Percentiles rank a stretch among this genome's conserved stretches.
These are phyloP conservation scores for Solanum sejunctum DNA, from an alignment of 257 asterid species.

Conservation along the genomic window DNA sequence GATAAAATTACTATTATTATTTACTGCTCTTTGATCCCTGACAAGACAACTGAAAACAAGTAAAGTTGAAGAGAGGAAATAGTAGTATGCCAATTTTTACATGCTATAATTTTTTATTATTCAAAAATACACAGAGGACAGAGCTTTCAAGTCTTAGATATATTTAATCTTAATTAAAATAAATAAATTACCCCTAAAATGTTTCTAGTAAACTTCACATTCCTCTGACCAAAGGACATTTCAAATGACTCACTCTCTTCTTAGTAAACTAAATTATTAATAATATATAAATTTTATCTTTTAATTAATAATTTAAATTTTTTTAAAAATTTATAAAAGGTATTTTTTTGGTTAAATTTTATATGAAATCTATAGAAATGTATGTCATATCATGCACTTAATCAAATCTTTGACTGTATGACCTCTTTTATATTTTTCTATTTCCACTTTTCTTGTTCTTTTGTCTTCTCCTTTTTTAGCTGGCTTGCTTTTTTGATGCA, in stretches of 20 bases:
- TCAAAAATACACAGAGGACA: neutral
- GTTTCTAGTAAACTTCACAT: neutral
- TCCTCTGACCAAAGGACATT: no score
- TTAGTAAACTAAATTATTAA: no score
- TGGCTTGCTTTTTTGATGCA: neutral
- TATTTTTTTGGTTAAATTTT: no score
- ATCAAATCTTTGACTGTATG: neutral
- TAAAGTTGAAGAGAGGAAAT: no score
- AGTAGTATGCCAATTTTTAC: neutral
- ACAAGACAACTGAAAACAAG: fast-evolving
- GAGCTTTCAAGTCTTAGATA: neutral
- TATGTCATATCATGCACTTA: neutral
- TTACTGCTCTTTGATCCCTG: no score
- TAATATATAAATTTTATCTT: no score
- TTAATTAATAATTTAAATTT: no score
- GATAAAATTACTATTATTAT: no score
- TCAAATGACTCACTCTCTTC: neutral
- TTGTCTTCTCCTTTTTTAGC: neutral
- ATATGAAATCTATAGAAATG: no score
- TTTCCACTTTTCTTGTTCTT: neutral
- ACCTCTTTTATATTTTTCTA: neutral
- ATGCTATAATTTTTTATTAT: neutral
- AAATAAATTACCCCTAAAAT: neutral
- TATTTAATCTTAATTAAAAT: neutral
- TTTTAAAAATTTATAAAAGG: no score